Evolutionary conservation across 257 asterid genomes (phyloP), one percentile per base, ranked within the genome.

Genomic region (Fraxinus anomala): DNA sequence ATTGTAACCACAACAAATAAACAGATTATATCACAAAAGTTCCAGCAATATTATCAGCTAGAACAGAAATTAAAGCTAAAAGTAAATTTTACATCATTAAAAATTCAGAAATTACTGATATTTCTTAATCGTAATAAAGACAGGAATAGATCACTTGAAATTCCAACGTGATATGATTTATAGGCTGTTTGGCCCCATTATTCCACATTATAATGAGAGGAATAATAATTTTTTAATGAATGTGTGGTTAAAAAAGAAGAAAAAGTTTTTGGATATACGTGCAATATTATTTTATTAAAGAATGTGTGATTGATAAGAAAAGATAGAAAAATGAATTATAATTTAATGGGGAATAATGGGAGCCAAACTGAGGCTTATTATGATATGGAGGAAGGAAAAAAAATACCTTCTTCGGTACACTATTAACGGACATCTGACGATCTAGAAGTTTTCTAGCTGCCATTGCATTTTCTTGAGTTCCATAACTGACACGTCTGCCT

Each of bases 391-490:
- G 49, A 67, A 51, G 23, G 39, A 34, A 39, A 63, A 36, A 36
- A 2, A 16, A 3, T 80, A 94, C 99, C 98, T 96, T 96, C 89
- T 96, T 96, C 19, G 99, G 97, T 78, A 96, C 92, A 79, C 96
- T 96, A 87, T 84, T 93, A 80, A 96, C 90, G 30, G 99, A 96
- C 97, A 94, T 90, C 83, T 96, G 99, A 70, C 99, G 88, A 84
- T 96, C 99, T 74, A 96, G 85, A 65, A 96, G 97, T 84, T 92
- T 96, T 85, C 98, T 89, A 74, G 99, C 99, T 6, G 99, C 99
- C 69, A 96, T 92, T 39, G 99, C 98, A 90, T 87, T 91, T 87
- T 96, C 99, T 75, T 98, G 98, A 65, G 98, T 94, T 75, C 99
- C 99, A 71, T 94, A 96, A 82, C 99, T 92, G 81, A 96, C 99